Evolutionary conservation across 768 basidiomycete species (phyloP).

Genomic region (Amanita polypyramis): DNA sequence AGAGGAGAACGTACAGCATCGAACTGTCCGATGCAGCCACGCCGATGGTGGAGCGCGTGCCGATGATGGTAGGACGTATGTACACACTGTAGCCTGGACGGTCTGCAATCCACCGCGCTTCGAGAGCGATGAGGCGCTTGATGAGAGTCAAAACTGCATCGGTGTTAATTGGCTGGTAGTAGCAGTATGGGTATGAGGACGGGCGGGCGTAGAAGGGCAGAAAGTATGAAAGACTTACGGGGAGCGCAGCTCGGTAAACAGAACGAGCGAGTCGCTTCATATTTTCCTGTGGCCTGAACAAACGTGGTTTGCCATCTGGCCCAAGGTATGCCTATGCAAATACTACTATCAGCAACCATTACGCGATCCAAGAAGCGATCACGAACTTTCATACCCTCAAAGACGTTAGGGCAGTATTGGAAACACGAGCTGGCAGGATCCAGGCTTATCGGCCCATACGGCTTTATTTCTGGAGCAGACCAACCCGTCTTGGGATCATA

Average conservation of each 20-base stretch:
- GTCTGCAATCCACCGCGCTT: constrained; percentile 79
- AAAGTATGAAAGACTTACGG: constrained; percentile 30
- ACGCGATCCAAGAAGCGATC: neutral
- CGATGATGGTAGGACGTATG: constrained; percentile 72
- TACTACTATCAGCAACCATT: neutral
- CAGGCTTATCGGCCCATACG: constrained; percentile 56
- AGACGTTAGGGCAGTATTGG: constrained; percentile 79
- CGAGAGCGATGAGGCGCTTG: constrained; percentile 58
- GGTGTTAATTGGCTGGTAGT: constrained; percentile 54
- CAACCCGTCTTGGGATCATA: constrained; percentile 58
- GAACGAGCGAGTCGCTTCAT: constrained; percentile 73
- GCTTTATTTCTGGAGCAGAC: constrained; percentile 64
- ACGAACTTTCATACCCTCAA: constrained; percentile 76
- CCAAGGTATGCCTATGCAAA: constrained; percentile 38
- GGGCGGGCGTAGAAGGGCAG: neutral
- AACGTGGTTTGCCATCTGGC: constrained; percentile 57
- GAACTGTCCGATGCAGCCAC: constrained; percentile 67
- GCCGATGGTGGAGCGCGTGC: constrained; percentile 40
- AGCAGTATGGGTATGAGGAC: neutral
- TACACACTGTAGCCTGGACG: constrained; percentile 73
- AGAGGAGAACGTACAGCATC: constrained; percentile 63
- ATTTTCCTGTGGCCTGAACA: constrained; percentile 81
- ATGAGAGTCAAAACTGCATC: constrained; percentile 62
- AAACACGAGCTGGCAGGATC: constrained; percentile 71
- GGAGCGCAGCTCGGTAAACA: constrained; percentile 61